Evolutionary conservation across 305 asterid species (phyloP).

Genomic region (Fraxinus platypoda): DNA sequence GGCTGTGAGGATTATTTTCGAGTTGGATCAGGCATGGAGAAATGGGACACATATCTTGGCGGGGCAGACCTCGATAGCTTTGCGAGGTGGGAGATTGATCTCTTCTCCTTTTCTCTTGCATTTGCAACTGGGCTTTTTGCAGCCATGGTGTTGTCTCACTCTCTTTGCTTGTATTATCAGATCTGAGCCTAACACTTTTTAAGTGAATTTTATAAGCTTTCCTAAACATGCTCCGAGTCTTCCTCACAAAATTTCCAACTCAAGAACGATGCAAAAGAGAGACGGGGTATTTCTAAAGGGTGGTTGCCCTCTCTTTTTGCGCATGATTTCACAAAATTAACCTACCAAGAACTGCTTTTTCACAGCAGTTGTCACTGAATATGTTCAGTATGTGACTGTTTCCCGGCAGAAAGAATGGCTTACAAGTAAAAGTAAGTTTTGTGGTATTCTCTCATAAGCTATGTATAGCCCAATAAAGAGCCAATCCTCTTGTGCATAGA

Average conservation of each 20-base stretch:
- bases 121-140: slow-evolving; percentile 32
- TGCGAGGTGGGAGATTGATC: background rate
- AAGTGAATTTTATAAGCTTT: background rate
- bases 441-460: too few species aligned
- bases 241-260: slow-evolving; percentile 10
- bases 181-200: background rate
- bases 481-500: too few species aligned
- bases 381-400: too few species aligned
- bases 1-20: slow-evolving; percentile 30
- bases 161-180: too few species aligned
- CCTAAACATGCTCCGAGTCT: background rate
- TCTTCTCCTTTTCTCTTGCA: background rate
- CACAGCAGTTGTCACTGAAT: too few species aligned
- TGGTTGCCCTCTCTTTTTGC: slow-evolving; percentile 32
- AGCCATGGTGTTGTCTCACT: slow-evolving; percentile 30
- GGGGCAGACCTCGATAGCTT: slow-evolving; percentile 32
- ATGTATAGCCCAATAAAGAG: too few species aligned
- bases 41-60: slow-evolving; percentile 36
- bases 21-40: slow-evolving; percentile 15
- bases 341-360: slow-evolving; percentile 21
- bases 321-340: slow-evolving; percentile 12
- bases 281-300: slow-evolving; percentile 29
- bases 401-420: too few species aligned
- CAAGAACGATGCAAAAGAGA: slow-evolving; percentile 28
- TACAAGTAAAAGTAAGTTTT: too few species aligned